These are phyloP conservation scores for Neopestalotiopsis rosae DNA, from an alignment of 2,329 filamentous ascomycete species.

Conservation along the genomic window DNA sequence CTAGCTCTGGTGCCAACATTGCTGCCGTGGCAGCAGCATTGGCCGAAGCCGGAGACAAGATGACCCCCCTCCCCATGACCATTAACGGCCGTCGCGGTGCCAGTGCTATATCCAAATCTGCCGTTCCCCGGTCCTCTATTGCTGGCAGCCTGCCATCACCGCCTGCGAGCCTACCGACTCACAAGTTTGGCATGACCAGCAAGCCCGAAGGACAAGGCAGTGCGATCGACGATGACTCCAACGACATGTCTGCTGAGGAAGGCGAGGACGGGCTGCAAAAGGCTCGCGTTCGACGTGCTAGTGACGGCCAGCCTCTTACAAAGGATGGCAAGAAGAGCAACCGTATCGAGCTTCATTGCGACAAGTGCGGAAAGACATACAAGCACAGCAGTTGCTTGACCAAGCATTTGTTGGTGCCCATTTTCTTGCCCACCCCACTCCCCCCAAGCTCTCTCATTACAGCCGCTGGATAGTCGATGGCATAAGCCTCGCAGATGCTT, in stretches of 20 bases:
- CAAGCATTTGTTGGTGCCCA: slow-evolving; percentile 98
- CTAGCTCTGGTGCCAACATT: slow-evolving; percentile 73
- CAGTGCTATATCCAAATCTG: slow-evolving; percentile 71
- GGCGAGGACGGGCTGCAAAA: slow-evolving; percentile 54
- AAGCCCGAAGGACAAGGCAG: slow-evolving; percentile 60
- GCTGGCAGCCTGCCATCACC: slow-evolving; percentile 66
- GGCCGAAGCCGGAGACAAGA: slow-evolving; percentile 67
- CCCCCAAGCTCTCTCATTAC: slow-evolving; percentile 36
- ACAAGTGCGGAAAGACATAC: slow-evolving; percentile 99
- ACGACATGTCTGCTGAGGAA: slow-evolving; percentile 62
- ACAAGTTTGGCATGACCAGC: slow-evolving; percentile 55
- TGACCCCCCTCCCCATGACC: slow-evolving; percentile 61
- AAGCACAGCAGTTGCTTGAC: slow-evolving; percentile 99
- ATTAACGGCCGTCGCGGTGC: slow-evolving; percentile 68
- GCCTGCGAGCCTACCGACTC: slow-evolving; percentile 70
- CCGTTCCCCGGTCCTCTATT: slow-evolving; percentile 56
- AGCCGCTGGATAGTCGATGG: slow-evolving; percentile 33
- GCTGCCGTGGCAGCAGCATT: slow-evolving; percentile 77
- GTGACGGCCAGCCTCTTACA: slow-evolving; percentile 82
- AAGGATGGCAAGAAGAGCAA: slow-evolving; percentile 83
- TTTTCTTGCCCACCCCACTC: slow-evolving; percentile 52
- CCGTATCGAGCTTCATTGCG: slow-evolving; percentile 88
- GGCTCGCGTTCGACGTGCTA: slow-evolving; percentile 67
- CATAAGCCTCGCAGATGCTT: slow-evolving; percentile 10
- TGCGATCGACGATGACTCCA: slow-evolving; percentile 73